Evolutionary conservation across 305 asterid species (phyloP), one percentile per base, ranked within the genome.

Genomic region (Fraxinus platypoda): DNA sequence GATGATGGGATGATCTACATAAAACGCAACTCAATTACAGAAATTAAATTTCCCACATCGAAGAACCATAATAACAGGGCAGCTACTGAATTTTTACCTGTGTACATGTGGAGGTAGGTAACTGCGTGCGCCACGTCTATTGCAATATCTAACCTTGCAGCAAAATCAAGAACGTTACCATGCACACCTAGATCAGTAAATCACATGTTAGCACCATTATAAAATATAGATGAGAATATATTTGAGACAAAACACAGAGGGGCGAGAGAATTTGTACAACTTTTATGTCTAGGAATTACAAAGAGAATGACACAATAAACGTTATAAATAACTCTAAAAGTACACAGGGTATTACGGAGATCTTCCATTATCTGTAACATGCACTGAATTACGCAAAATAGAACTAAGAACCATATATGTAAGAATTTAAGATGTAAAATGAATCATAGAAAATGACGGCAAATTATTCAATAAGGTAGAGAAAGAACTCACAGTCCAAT

Each of bases 41-140:
- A 37, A 15, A 8, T 43, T 46, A 31, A 52, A 66, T 76, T 52
- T 57, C 17, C 46, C 46, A 38, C 49, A 41, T 41, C 0, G 49
- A 17, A 35, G 71, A 74, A 43, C 30, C 37, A 13, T 28, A 43
- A 0, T 21, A 38, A 72, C n/a, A 7, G 2, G 26, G 70, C 41
- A 46, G 72, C 38, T 3, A 62, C 2, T 19, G 4, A 43, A 62
- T 25, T 19, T 31, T 66, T 84, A 95, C 99, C 99, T 90, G 93
- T 90, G 88, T 95, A 95, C 88, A 83, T 92, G 82, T 95, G 99
- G 78, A 95, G 93, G 86, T 95, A 95, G 23, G 99, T 92, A 71
- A 95, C 82, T 21, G 98, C 97, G 75, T 95, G 98, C 43, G 97
- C 99, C 75, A 95, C 99, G 74, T 94, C 99, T 75, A 91, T 93